Evolutionary conservation across 2,329 filamentous ascomycete genomes (phyloP).

Genomic region (Sporothrix luriei): DNA sequence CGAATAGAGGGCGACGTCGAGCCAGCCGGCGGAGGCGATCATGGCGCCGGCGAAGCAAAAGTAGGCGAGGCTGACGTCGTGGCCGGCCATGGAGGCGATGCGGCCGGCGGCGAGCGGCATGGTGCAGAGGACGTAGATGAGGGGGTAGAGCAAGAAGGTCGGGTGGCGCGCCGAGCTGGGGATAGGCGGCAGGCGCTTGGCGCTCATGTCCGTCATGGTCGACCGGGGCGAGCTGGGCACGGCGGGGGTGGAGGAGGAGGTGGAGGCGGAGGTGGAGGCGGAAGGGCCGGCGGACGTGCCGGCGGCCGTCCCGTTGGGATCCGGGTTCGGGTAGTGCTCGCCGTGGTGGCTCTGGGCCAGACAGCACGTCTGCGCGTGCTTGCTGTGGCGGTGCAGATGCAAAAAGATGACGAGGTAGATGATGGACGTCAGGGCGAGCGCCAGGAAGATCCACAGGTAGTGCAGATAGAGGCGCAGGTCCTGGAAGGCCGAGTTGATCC

Average conservation of each 20-base stretch:
- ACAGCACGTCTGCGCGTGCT: conserved; percentile 27
- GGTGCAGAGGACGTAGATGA: conserved; percentile 71
- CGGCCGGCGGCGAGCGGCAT: conserved; percentile 66
- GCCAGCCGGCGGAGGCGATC: conserved; percentile 59
- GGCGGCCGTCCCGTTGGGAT: conserved; percentile 34
- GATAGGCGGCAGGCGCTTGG: conserved; percentile 40
- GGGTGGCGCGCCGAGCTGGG: conserved; percentile 47
- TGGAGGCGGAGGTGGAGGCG: neutral
- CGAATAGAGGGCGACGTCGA: conserved; percentile 58
- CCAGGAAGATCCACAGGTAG: conserved; percentile 65
- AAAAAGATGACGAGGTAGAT: conserved; percentile 50
- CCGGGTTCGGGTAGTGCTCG: conserved; percentile 37
- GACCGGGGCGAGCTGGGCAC: conserved; percentile 37
- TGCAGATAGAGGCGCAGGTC: conserved; percentile 61
- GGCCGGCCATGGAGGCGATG: conserved; percentile 63
- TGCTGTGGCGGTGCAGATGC: conserved; percentile 44
- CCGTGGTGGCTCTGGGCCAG: conserved; percentile 24
- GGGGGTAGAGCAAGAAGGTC: conserved; percentile 66
- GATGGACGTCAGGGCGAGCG: conserved; percentile 44
- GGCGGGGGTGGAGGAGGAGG: conserved; percentile 7
- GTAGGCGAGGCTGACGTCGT: conserved; percentile 54
- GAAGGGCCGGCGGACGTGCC: too few relatives aligned
- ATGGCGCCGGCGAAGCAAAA: conserved; percentile 63
- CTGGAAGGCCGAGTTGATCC: conserved; percentile 60
- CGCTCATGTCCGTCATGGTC: conserved; percentile 36